Evolutionary conservation across 192 early-diverging fungal genomes (phyloP).

Genomic region (Diversispora eburnea): DNA sequence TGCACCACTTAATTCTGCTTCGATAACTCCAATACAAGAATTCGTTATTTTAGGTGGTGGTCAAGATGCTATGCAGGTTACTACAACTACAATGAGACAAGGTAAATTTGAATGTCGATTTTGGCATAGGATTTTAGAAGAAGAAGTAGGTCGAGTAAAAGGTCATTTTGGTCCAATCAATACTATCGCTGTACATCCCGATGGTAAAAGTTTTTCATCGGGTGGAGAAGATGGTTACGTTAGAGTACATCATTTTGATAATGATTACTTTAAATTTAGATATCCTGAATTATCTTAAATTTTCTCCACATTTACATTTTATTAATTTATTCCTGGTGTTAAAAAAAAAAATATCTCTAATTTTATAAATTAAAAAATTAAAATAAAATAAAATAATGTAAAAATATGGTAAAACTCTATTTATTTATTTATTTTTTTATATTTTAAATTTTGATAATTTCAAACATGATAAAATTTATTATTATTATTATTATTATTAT

Average conservation of each 20-base stretch:
- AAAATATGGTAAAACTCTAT: too few species aligned
- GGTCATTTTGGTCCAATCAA: constrained; percentile 99
- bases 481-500: too few species aligned
- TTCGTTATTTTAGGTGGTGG: constrained; percentile 92
- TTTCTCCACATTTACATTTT: neutral
- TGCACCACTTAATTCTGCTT: constrained; percentile 88
- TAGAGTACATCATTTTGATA: constrained; percentile 93
- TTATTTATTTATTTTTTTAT: too few species aligned
- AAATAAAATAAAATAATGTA: too few species aligned
- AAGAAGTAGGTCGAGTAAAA: constrained; percentile 94
- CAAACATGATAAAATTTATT: too few species aligned
- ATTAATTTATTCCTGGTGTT: neutral
- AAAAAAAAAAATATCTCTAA: too few species aligned
- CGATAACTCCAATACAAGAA: constrained; percentile 81
- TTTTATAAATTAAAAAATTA: too few species aligned
- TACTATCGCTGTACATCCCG: constrained; percentile 95
- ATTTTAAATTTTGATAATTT: too few species aligned
- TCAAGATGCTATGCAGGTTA: constrained; percentile 98
- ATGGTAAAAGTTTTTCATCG: constrained; percentile 87
- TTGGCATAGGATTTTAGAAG: constrained; percentile 95
- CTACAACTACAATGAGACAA: constrained; percentile 80
- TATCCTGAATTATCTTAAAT: constrained; percentile 47
- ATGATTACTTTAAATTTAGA: constrained; percentile 94
- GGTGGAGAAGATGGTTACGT: constrained; percentile 99
- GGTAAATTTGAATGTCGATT: constrained; percentile 98